Percentiles rank a stretch among this genome's conserved stretches.
Conservation (phyloP, 106 monocot genomes). For the Platanthera guangdongensis region DNA sequence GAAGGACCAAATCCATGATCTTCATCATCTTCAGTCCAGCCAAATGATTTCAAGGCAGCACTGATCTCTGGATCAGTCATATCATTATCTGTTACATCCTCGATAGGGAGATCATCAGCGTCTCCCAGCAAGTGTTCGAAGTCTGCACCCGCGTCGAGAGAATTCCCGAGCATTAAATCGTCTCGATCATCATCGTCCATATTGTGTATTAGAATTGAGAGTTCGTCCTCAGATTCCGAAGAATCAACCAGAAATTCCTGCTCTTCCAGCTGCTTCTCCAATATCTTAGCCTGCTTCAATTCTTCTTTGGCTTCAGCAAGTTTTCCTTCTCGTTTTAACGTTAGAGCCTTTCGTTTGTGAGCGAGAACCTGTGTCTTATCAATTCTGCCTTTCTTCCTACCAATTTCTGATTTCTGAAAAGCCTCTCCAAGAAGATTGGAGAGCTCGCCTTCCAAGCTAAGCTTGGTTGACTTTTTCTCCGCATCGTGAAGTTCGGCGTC, state of each 20-base stretch:
- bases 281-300: slow-evolving; percentile 85
- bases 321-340: slow-evolving; percentile 81
- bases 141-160: slow-evolving; percentile 17
- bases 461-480: slow-evolving; percentile 40
- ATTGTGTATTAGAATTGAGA: slow-evolving; percentile 50
- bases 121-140: slow-evolving; percentile 32
- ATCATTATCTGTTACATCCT: slow-evolving; percentile 82
- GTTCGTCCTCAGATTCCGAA: slow-evolving; percentile 92
- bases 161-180: slow-evolving; percentile 20
- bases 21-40: slow-evolving; percentile 75
- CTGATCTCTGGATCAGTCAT: slow-evolving; percentile 85
- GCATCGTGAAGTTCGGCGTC: slow-evolving; percentile 66
- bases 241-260: slow-evolving; percentile 64
- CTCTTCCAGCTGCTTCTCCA: slow-evolving; percentile 88
- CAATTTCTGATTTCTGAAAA: slow-evolving; percentile 28
- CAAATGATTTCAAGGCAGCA: slow-evolving; percentile 81
- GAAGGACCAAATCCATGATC: slow-evolving; percentile 14
- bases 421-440: slow-evolving; percentile 59
- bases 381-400: slow-evolving; percentile 22
- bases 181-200: slow-evolving; percentile 66
- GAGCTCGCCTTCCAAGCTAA: slow-evolving; percentile 75
- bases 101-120: slow-evolving; percentile 38
- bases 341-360: slow-evolving; percentile 73
- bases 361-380: slow-evolving; percentile 74
- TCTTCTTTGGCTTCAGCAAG: slow-evolving; percentile 97